Base-by-base conservation (phyloP, 2,329 filamentous ascomycete species). In the Aspergillus sp. region DNA sequence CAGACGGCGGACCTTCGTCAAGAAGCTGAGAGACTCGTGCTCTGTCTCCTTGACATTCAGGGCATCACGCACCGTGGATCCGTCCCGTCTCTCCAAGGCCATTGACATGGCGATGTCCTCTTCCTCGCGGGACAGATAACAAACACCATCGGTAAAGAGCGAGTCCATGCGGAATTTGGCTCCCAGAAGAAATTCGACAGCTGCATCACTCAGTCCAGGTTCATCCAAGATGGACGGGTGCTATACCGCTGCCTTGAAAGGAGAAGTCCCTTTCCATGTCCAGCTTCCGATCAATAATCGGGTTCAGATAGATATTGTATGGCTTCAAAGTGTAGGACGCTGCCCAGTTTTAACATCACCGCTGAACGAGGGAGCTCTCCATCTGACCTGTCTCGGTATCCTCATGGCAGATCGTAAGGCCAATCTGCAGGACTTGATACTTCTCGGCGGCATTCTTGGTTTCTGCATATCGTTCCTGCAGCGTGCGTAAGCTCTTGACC, bases 361-460 rank as follows among this genome's bases (percentile, higher is more conserved):
- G n/a, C n/a, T n/a, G n/a, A 2, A 3, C 19, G 42, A n/a, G 15
- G 24, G 36, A 33, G 43, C 39, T 33, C 33, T 24, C 15, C 16
- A 32, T 30, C 31, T 57, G 55, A 60, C 70, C 69, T 47, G 64
- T 67, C 7, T 67, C 55, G 5, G 49, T 42, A 50, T 78, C 68
- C 49, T 80, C 73, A 32, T 64, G 62, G n/a, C 74, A 74, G 45
- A 76, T 72, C 0, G 78, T 82, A 36, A 82, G 56, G n/a, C 78
- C 78, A 33, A 81, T 58, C 49, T 82, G 78, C 2, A 82, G 59
- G 32, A 82, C 71, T 39, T 77, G 71, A 45, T 76, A 82, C 24
- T 67, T 69, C 39, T 78, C 69, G 3, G 78, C 78, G 2, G 74
- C 75, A 16, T 58, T 58, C 49, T 74, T 79, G 35, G 67, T 65